Conservation (phyloP, 305 asterid genomes). For the Coffea humblotiana region DNA sequence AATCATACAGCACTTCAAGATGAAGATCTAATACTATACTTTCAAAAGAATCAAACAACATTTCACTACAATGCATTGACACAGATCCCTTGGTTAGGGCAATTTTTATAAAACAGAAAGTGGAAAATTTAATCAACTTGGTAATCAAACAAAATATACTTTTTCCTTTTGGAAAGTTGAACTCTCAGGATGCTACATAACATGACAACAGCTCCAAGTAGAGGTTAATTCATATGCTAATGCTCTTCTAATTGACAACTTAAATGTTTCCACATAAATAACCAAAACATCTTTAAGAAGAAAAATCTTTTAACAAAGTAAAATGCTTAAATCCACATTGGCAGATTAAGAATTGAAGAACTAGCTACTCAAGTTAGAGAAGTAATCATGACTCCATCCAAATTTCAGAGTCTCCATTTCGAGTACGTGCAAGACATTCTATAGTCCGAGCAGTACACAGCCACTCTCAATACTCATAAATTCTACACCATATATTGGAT, state of each 20-base stretch:
- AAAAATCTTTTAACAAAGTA: background rate
- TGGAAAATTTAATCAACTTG: background rate
- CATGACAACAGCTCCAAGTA: background rate
- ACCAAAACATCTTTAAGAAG: background rate
- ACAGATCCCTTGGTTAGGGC: background rate
- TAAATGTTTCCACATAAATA: background rate
- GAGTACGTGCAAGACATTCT: too few relatives aligned
- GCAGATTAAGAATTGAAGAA: background rate
- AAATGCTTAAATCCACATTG: background rate
- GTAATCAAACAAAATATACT: background rate
- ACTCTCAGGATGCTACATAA: background rate
- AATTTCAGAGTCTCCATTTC: background rate
- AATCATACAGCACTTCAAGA: background rate
- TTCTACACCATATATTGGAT: background rate
- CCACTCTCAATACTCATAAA: background rate
- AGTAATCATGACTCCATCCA: background rate
- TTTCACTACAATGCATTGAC: background rate
- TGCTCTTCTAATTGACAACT: background rate
- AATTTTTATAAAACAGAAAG: background rate
- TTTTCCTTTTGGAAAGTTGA: background rate
- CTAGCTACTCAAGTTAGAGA: background rate
- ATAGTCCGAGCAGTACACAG: background rate
- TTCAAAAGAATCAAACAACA: background rate
- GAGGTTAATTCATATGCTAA: background rate
- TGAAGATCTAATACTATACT: too few relatives aligned